A percentile compares a stretch with the other conserved stretches of the same genome.
phyloP scores from a whole-genome alignment of 441 rosid genomes.

The Omphalea diandra region DNA sequence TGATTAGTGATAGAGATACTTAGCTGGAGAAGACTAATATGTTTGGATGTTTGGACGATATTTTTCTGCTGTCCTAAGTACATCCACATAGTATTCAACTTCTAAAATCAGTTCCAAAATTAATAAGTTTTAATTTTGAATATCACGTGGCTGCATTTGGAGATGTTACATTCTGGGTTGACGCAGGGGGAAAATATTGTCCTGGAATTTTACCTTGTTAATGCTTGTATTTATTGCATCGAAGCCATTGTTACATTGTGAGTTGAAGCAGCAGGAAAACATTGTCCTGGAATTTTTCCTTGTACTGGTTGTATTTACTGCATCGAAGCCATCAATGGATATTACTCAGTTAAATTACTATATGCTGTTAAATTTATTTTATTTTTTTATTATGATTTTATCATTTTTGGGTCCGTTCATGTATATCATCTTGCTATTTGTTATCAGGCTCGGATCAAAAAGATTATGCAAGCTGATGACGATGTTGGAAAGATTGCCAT shows the following conservation, averaged over 20 bases:
- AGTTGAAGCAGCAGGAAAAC: too few species aligned
- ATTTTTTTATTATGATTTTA: background rate
- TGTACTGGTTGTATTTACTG: background rate
- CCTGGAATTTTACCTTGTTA: background rate
- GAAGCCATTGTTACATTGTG: background rate
- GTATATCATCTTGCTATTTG: conserved; percentile 1
- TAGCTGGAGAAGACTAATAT: too few species aligned
- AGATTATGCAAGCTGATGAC: conserved; percentile 95
- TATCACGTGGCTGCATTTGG: too few species aligned
- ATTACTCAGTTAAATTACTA: background rate
- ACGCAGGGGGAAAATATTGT: background rate
- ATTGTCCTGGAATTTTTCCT: background rate
- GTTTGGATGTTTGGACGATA: too few species aligned
- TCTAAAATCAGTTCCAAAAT: too few species aligned
- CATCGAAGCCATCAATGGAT: background rate
- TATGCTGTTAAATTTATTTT: background rate
- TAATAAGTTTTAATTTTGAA: too few species aligned
- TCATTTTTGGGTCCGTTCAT: background rate
- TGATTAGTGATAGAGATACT: too few species aligned
- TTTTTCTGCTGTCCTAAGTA: too few species aligned
- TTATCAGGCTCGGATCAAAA: conserved; percentile 78
- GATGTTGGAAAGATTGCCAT: conserved; percentile 93
- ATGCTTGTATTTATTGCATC: background rate
- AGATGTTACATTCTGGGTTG: background rate
- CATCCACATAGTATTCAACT: too few species aligned